Conservation (phyloP, 495 filamentous ascomycete genomes). For the Penicillium roqueforti region DNA sequence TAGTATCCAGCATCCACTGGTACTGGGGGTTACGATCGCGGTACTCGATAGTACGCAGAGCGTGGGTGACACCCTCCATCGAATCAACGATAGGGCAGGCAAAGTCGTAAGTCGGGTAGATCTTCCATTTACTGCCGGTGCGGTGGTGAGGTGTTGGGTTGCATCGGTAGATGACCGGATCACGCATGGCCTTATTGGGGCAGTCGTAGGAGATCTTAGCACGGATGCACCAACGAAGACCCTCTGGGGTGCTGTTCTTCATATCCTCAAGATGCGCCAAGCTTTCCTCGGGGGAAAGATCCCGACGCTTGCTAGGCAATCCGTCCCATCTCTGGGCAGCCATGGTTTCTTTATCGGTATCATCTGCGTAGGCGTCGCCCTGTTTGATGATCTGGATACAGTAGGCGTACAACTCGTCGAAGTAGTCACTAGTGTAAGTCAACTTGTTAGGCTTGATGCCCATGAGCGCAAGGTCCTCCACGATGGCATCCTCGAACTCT, state of each 20-base stretch:
- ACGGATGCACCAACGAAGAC: slow-evolving; percentile 76
- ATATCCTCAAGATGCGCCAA: slow-evolving; percentile 80
- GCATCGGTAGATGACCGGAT: slow-evolving; percentile 94
- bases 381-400: slow-evolving; percentile 74
- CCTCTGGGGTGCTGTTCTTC: slow-evolving; percentile 74
- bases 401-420: slow-evolving; percentile 78
- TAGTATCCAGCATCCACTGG: slow-evolving; percentile 86
- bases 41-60: slow-evolving; percentile 93
- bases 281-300: slow-evolving; percentile 74
- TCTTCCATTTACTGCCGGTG: slow-evolving; percentile 85
- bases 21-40: slow-evolving; percentile 96
- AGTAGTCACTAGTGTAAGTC: slow-evolving; percentile 86
- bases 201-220: slow-evolving; percentile 83
- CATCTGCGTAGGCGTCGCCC: slow-evolving; percentile 84
- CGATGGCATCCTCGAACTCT: slow-evolving; percentile 84
- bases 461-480: slow-evolving; percentile 81
- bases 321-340: slow-evolving; percentile 70
- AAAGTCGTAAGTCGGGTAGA: slow-evolving; percentile 96
- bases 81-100: slow-evolving; percentile 88
- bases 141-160: slow-evolving; percentile 77
- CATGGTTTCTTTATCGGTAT: slow-evolving; percentile 87
- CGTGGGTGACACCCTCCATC: slow-evolving; percentile 90
- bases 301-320: slow-evolving; percentile 68
- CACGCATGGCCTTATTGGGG: slow-evolving; percentile 81
- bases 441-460: slow-evolving; percentile 77